Conservation (phyloP, 129 eudicot genomes). For the Pulicaria dysenterica region DNA sequence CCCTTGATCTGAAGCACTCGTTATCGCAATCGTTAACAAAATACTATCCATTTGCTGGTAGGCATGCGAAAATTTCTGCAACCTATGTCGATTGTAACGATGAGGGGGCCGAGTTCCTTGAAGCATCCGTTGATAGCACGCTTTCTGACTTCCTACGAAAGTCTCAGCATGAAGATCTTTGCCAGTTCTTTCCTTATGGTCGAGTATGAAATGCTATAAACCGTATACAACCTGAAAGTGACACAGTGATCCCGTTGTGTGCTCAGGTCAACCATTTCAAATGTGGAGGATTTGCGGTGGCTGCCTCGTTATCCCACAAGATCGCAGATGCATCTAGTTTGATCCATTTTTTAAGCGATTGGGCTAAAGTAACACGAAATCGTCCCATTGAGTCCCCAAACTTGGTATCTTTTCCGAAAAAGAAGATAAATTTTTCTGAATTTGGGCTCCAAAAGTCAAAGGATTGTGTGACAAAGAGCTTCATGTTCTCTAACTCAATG, state of each 20-base stretch:
- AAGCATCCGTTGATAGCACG: not conserved
- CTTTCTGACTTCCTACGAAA: constrained; percentile 2
- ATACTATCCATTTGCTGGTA: constrained; percentile 8
- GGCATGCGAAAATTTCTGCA: not conserved
- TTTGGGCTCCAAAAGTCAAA: not conserved
- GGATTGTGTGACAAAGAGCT: not conserved
- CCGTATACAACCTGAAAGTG: not conserved
- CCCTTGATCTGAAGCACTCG: not conserved
- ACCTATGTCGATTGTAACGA: constrained; percentile 1
- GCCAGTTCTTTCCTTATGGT: not conserved
- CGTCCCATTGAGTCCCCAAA: not conserved
- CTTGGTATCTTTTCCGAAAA: not conserved
- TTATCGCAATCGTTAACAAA: constrained; percentile 6
- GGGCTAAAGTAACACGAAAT: not conserved
- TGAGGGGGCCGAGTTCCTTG: not conserved
- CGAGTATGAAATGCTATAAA: not conserved
- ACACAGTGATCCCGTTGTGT: not conserved
- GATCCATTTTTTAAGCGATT: not conserved
- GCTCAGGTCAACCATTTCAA: not conserved
- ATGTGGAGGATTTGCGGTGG: constrained; percentile 4
- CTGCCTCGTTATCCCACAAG: not conserved
- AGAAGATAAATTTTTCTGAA: not conserved
- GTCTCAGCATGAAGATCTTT: not conserved
- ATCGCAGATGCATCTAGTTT: not conserved
- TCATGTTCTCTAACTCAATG: not conserved